Base-by-base conservation (phyloP, 2,329 filamentous ascomycete species). In the Emericellopsis atlantica region DNA sequence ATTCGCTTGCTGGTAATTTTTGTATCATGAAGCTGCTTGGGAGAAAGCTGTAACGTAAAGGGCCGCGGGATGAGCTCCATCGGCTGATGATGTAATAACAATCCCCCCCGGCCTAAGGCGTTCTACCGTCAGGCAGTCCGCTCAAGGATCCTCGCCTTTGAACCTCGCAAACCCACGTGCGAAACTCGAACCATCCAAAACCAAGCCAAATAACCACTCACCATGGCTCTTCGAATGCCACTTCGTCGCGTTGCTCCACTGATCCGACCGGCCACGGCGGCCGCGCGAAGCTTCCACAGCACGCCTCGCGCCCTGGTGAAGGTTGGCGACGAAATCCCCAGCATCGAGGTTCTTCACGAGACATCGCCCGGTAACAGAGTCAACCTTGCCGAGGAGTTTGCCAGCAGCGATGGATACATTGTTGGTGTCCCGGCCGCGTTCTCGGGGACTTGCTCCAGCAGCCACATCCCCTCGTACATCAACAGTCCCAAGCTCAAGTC, bases 341-440 rank as follows among this genome's bases (percentile, higher is more conserved):
- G 79, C 61, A 65, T 90, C 43, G 78, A 88, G 48, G 79, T 84
- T 39, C 74, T 95, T 51, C 81, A 80, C 48, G 84, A 96, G 66
- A 74, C 76, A 63, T 88, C 83, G n/a, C 90, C 90, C 1, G 87
- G 84, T 45, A 93, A 88, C 73, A 92, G 89, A 64, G 79, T 96
- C 61, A 90, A 86, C 64, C 72, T 96, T 44, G 77, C 84, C 51
- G 74, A 82, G 47, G 86, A 93, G 66, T 72, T 93, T 47, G 57
- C 60, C 46, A 70, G 70, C 47, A 79, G 76, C 48, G 84, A 86
- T 55, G 87, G 84, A 43, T 64, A 95, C 52, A 81, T 96, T 56
- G 74, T 96, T 50, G 87, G 87, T 46, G 84, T 92, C 24, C 87
- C 87, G 1, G 85, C 82, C 39, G 85, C 84, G 42, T 90, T 87